Percentiles rank a stretch among this genome's conserved stretches.
phyloP scores from a whole-genome alignment of 805 yeast genomes.

The Saturnispora sekii region DNA sequence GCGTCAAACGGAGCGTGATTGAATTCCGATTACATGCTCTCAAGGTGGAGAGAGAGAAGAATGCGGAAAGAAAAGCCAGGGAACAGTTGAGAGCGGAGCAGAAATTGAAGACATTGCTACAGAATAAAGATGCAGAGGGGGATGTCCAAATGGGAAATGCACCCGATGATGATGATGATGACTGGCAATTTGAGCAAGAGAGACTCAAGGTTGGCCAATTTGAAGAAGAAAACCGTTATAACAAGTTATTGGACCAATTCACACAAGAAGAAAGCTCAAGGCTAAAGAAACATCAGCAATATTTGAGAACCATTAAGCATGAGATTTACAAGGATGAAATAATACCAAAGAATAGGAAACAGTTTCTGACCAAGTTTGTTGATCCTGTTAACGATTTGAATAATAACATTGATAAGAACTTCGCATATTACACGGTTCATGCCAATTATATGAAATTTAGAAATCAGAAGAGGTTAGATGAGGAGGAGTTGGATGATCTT shows the following conservation, averaged over 20 bases:
- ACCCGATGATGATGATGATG: slow-evolving; percentile 20
- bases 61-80: slow-evolving; percentile 36
- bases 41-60: slow-evolving; percentile 40
- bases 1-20: slow-evolving; percentile 43
- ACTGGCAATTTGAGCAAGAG: slow-evolving; percentile 17
- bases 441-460: slow-evolving; percentile 35
- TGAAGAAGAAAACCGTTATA: slow-evolving; percentile 13
- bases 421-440: slow-evolving; percentile 32
- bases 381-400: slow-evolving; percentile 13
- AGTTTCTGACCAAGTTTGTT: slow-evolving; percentile 25
- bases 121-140: slow-evolving; percentile 16
- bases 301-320: slow-evolving; percentile 22
- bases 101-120: slow-evolving; percentile 35
- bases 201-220: slow-evolving; percentile 16
- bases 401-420: slow-evolving; percentile 27
- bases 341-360: slow-evolving; percentile 17
- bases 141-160: slow-evolving; percentile 20
- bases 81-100: slow-evolving; percentile 42
- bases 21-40: slow-evolving; percentile 48
- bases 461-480: slow-evolving; percentile 28
- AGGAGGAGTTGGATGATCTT: slow-evolving; percentile 30
- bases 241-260: slow-evolving; percentile 12
- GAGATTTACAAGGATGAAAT: slow-evolving; percentile 15
- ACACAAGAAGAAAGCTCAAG: slow-evolving; percentile 21
- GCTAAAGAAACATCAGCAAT: slow-evolving; percentile 29